Percentiles rank a stretch among this genome's conserved stretches.
phyloP scores from a whole-genome alignment of 1,139 yeast species.

The Saccharomyces uvarum region DNA sequence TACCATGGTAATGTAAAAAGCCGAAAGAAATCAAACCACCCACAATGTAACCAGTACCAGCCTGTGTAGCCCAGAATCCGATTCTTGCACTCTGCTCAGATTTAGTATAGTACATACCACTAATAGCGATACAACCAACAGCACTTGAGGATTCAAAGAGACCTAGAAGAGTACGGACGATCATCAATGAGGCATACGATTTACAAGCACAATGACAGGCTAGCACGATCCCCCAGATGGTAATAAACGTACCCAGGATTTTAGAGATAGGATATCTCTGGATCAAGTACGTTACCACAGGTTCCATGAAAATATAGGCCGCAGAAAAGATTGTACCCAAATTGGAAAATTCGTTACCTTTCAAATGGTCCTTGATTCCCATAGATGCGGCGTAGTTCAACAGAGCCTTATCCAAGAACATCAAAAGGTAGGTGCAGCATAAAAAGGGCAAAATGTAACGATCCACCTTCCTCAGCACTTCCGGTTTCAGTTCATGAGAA shows the following conservation, averaged over 20 bases:
- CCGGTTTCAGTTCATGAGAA: constrained; percentile 21
- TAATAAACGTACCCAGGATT: constrained; percentile 39
- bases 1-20: constrained; percentile 34
- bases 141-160: constrained; percentile 49
- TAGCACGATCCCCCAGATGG: constrained; percentile 46
- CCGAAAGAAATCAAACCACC: constrained; percentile 54
- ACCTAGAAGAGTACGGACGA: constrained; percentile 47
- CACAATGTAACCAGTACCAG: constrained; percentile 46
- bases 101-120: constrained; percentile 47
- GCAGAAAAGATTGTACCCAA: constrained; percentile 53
- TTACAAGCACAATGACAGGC: constrained; percentile 45
- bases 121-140: constrained; percentile 53
- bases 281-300: constrained; percentile 44
- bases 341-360: constrained; percentile 42
- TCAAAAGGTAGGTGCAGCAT: constrained; percentile 42
- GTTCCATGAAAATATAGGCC: constrained; percentile 48
- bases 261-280: constrained; percentile 51
- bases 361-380: constrained; percentile 42
- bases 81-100: constrained; percentile 48
- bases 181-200: constrained; percentile 43
- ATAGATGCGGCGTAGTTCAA: constrained; percentile 44
- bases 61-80: constrained; percentile 39
- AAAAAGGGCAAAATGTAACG: constrained; percentile 38
- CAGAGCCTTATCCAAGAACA: constrained; percentile 44
- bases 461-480: constrained; percentile 38